A percentile compares a stretch with the other conserved stretches of the same genome.
phyloP scores from a whole-genome alignment of 1,284 basidiomycete species.

The Moesziomyces antarcticus region DNA sequence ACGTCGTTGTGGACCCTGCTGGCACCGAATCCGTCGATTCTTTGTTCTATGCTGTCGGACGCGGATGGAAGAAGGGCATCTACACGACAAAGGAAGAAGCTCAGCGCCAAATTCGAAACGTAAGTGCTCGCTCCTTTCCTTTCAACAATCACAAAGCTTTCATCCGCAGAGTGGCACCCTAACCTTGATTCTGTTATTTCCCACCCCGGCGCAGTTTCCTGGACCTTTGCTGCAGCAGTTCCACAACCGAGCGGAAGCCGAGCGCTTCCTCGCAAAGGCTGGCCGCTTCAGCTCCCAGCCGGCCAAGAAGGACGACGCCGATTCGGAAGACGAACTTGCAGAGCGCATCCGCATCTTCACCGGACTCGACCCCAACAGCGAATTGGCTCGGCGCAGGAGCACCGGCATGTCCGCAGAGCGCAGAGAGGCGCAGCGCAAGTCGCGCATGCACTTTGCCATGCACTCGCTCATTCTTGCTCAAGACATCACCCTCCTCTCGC shows the following conservation, averaged over 20 bases:
- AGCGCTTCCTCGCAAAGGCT: constrained; percentile 24
- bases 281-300: constrained; percentile 10
- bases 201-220: constrained; percentile 27
- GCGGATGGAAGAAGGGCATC: constrained; percentile 53
- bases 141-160: not conserved
- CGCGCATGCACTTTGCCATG: constrained; percentile 17
- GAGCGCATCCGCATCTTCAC: constrained; percentile 42
- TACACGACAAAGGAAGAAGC: constrained; percentile 42
- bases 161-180: not conserved
- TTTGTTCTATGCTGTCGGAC: constrained; percentile 38
- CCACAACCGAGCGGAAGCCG: constrained; percentile 32
- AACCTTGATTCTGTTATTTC: not conserved
- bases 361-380: constrained; percentile 24
- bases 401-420: constrained; percentile 23
- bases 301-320: constrained; percentile 4
- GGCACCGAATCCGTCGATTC: constrained; percentile 3
- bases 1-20: not conserved
- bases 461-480: constrained; percentile 12
- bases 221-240: constrained; percentile 39
- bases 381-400: constrained; percentile 18
- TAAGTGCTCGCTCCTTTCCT: constrained; percentile 7
- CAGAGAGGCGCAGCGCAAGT: constrained; percentile 34
- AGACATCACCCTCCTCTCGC: constrained; percentile 5
- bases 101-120: constrained; percentile 39
- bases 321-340: constrained; percentile 31